These are phyloP conservation scores for Entonaema liquescens DNA, from an alignment of 495 filamentous ascomycete species.

Conservation along the genomic window DNA sequence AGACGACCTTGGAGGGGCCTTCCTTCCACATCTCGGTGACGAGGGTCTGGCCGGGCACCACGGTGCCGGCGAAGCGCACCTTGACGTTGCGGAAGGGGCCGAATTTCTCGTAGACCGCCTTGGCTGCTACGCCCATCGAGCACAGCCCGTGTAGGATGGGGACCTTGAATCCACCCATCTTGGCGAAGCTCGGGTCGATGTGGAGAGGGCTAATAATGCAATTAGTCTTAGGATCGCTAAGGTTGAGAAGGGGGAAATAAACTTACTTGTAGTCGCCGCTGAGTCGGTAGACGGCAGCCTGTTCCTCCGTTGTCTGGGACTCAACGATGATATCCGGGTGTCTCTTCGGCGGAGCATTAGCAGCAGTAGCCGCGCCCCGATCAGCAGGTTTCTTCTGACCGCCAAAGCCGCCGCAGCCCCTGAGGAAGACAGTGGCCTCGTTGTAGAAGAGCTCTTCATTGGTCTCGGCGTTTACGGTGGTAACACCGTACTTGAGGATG, in stretches of 20 bases:
- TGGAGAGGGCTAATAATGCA: slow-evolving; percentile 76
- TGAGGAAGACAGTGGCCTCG: slow-evolving; percentile 89
- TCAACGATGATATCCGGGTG: slow-evolving; percentile 83
- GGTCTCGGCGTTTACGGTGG: slow-evolving; percentile 79
- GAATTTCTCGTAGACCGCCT: slow-evolving; percentile 86
- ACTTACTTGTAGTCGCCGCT: slow-evolving; percentile 80
- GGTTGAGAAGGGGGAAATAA: background rate
- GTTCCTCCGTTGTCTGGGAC: slow-evolving; percentile 90
- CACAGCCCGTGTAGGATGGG: slow-evolving; percentile 96
- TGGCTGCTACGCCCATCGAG: slow-evolving; percentile 91
- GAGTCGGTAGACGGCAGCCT: slow-evolving; percentile 94
- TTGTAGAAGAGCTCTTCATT: slow-evolving; percentile 97
- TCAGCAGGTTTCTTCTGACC: slow-evolving; percentile 81
- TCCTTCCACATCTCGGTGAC: slow-evolving; percentile 99
- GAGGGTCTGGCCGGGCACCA: slow-evolving; percentile 92
- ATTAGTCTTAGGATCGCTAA: background rate
- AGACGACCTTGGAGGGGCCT: slow-evolving; percentile 77
- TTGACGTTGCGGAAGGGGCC: slow-evolving; percentile 93
- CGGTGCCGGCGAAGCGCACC: slow-evolving; percentile 93
- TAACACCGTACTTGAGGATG: slow-evolving; percentile 79
- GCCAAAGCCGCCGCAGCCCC: slow-evolving; percentile 91
- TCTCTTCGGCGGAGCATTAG: slow-evolving; percentile 81
- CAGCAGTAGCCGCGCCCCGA: slow-evolving; percentile 78
- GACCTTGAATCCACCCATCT: slow-evolving; percentile 93
- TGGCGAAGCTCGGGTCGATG: slow-evolving; percentile 93